Evolutionary conservation across 345 rosid species (phyloP).

Genomic region (Salix koriyanagi): DNA sequence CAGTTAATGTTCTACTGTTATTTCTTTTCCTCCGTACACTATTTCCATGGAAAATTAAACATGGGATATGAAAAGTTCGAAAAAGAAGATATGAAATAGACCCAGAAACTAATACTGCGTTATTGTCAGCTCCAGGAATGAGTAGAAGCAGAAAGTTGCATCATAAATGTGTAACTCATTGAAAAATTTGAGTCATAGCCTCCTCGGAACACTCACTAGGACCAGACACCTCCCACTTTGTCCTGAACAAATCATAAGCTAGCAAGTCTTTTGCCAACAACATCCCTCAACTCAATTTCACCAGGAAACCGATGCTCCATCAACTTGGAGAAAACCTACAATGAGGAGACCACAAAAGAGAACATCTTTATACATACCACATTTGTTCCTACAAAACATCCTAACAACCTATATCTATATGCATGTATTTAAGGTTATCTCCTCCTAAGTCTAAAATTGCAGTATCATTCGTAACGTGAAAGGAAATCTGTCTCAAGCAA

Average conservation of each 20-base stretch:
- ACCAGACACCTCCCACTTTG: background rate
- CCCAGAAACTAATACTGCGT: background rate
- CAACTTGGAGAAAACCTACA: conserved; percentile 33
- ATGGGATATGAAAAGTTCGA: background rate
- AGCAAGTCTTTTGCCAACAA: conserved; percentile 21
- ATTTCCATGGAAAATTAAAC: background rate
- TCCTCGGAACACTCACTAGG: background rate
- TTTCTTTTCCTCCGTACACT: too few species aligned
- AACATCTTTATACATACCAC: background rate
- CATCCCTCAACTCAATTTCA: conserved; percentile 31
- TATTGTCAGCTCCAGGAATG: background rate
- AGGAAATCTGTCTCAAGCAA: background rate
- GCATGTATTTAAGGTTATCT: background rate
- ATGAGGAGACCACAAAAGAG: background rate
- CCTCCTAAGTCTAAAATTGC: background rate
- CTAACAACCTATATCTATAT: background rate
- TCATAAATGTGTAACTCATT: background rate
- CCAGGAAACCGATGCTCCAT: conserved; percentile 30
- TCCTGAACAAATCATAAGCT: conserved; percentile 8
- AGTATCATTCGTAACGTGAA: background rate
- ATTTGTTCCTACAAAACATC: background rate
- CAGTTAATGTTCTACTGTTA: background rate
- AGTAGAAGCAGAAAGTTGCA: background rate
- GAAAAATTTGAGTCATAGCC: background rate
- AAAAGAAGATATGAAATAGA: background rate